Percentiles rank a stretch among this genome's conserved stretches.
phyloP scores from a whole-genome alignment of 129 eudicot species.

The Artemisia annua region DNA sequence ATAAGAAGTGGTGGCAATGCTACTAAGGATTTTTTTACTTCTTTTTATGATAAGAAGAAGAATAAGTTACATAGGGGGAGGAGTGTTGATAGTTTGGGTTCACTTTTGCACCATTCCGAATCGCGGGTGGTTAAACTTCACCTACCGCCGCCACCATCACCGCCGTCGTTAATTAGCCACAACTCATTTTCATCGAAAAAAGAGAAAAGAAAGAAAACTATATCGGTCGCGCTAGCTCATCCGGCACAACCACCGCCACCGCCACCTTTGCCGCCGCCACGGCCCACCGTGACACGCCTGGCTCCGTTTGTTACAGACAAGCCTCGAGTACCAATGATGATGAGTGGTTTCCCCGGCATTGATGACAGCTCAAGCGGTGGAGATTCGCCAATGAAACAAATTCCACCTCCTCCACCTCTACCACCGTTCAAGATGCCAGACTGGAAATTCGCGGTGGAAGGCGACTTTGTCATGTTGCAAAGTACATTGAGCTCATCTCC shows the following conservation, averaged over 20 bases:
- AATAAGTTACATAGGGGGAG: slow-evolving; percentile 59
- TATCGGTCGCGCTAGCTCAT: slow-evolving; percentile 10
- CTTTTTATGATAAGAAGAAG: slow-evolving; percentile 57
- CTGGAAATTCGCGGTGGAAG: slow-evolving; percentile 71
- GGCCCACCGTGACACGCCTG: slow-evolving; percentile 26
- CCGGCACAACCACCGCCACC: slow-evolving; percentile 32
- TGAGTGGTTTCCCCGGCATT: slow-evolving; percentile 33
- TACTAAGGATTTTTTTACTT: slow-evolving; percentile 50
- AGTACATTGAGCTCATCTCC: slow-evolving; percentile 67
- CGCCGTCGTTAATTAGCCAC: slow-evolving; percentile 36
- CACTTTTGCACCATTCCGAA: slow-evolving; percentile 43
- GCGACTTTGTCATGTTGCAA: slow-evolving; percentile 72
- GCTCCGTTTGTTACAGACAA: slow-evolving; percentile 25
- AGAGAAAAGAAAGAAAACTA: slow-evolving; percentile 37
- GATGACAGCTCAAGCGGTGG: slow-evolving; percentile 63
- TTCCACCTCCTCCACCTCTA: slow-evolving; percentile 78
- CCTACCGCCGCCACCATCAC: slow-evolving; percentile 38
- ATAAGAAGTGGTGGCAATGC: slow-evolving; percentile 39
- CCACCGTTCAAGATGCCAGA: slow-evolving; percentile 72
- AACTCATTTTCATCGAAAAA: slow-evolving; percentile 46
- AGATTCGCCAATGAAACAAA: slow-evolving; percentile 51
- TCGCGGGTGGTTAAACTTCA: slow-evolving; percentile 29
- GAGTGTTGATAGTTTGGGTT: slow-evolving; percentile 61
- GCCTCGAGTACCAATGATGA: slow-evolving; percentile 30
- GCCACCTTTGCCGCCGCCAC: slow-evolving; percentile 34